Base-by-base conservation (phyloP, 2,329 filamentous ascomycete species). In the Pleomassaria siparia region DNA sequence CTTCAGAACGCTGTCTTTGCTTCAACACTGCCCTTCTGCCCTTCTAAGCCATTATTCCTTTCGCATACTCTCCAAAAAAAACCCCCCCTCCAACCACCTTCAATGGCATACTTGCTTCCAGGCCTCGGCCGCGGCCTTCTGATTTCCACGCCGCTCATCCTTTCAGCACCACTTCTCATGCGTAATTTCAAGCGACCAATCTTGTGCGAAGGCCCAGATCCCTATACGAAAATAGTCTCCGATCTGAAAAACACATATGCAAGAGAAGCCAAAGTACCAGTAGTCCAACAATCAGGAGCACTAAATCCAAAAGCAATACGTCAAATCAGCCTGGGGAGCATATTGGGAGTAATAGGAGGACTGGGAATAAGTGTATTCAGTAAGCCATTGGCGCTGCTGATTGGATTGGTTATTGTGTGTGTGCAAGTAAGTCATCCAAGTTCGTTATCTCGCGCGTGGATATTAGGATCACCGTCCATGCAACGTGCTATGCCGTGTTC, bases 331-430 rank as follows among this genome's bases (percentile, higher is more conserved):
- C 58, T 71, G 44, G 76, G 76, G 4, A 77, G 74, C 49, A 74
- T 78, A 50, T 53, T 75, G 24, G 76, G 64, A 3, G 56, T 70
- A 25, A 35, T 70, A 9, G 71, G 79, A 2, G 87, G 87, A 1
- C 59, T 91, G 25, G 72, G 85, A 0, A 77, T 91, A 21, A 83
- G 84, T 49, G 74, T 86, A 13, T 89, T 91, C 67, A 89, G 86
- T 8, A 83, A 82, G 63, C 82, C 85, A 1, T 72, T 91, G 40
- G 85, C 86, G 1, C 61, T 91, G 13, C 66, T 91, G 16, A 72
- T 87, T 16, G 87, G 87, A 0, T 62, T 89, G 11, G 70, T 84
- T 9, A 79, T 88, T 20, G 74, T 88, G 12, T 75, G 81, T 24
- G 62, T 87, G 13, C 83, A 88, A 73, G 85, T 87, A 73, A 24